Percentiles rank a stretch among this genome's conserved stretches.
These are phyloP conservation scores for Phenoliferia sp. DNA, from an alignment of 1,284 basidiomycete species.

Conservation along the genomic window DNA sequence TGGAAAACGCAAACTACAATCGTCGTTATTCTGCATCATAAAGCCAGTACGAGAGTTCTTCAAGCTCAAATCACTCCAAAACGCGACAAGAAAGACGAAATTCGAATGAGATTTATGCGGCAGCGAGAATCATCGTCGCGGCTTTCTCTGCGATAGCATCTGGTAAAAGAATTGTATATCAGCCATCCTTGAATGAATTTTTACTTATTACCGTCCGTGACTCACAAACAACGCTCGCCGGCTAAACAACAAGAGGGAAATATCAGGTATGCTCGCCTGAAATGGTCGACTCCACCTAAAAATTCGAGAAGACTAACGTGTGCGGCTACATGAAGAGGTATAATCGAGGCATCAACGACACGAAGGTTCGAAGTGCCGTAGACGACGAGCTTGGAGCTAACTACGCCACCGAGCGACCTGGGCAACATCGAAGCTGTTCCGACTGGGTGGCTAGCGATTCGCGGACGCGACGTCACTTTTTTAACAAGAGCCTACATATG, in stretches of 20 bases:
- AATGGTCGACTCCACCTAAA: neutral
- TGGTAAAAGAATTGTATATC: neutral
- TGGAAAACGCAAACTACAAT: no score
- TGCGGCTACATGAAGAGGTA: slow-evolving; percentile 34
- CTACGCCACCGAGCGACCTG: slow-evolving; percentile 41
- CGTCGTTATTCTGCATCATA: no score
- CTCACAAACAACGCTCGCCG: neutral
- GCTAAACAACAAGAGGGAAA: neutral
- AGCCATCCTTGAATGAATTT: neutral
- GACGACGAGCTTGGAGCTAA: slow-evolving; percentile 45
- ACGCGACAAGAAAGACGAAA: no score
- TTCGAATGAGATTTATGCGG: no score
- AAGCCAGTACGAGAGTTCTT: no score
- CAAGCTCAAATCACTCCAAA: no score
- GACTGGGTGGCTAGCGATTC: slow-evolving; percentile 4
- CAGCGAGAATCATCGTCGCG: slow-evolving; percentile 15
- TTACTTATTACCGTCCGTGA: neutral
- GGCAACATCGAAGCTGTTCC: slow-evolving; percentile 44
- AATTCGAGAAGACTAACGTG: slow-evolving; percentile 1
- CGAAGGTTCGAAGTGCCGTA: slow-evolving; percentile 55
- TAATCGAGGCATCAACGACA: slow-evolving; percentile 51
- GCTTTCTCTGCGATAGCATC: slow-evolving; percentile 25
- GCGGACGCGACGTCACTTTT: neutral
- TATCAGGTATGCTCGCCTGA: neutral
- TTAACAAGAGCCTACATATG: neutral